Evolutionary conservation across 2,329 filamentous ascomycete species (phyloP).

Genomic region (Dothideomycetidae sp.): DNA sequence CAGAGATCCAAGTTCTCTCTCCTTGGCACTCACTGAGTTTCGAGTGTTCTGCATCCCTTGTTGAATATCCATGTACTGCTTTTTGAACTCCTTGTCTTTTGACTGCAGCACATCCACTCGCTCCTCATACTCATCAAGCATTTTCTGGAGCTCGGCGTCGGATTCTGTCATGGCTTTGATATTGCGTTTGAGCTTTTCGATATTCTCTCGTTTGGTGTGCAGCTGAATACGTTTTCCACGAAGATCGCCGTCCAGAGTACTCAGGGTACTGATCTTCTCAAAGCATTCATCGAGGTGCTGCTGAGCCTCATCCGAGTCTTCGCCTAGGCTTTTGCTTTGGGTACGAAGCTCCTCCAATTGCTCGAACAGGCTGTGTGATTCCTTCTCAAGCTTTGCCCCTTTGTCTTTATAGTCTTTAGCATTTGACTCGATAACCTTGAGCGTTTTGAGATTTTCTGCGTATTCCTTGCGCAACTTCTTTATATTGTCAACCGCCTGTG

Average conservation of each 20-base stretch:
- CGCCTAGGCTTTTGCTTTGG: constrained; percentile 18
- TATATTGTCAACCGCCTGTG: constrained; percentile 91
- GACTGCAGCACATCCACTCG: constrained; percentile 52
- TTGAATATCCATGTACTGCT: constrained; percentile 51
- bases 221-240: constrained; percentile 64
- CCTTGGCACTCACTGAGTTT: constrained; percentile 29
- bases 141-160: constrained; percentile 58
- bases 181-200: constrained; percentile 54
- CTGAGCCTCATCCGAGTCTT: constrained; percentile 22
- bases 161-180: constrained; percentile 66
- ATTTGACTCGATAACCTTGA: constrained; percentile 61
- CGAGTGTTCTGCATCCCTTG: constrained; percentile 35
- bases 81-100: constrained; percentile 43
- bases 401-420: constrained; percentile 75
- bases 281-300: constrained; percentile 50
- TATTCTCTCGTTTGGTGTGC: constrained; percentile 52
- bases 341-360: constrained; percentile 19
- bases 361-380: constrained; percentile 47
- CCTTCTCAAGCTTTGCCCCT: constrained; percentile 56
- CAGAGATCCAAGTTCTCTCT: constrained; percentile 56
- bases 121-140: constrained; percentile 64
- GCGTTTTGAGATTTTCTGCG: constrained; percentile 55
- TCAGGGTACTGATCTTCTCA: constrained; percentile 58
- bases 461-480: constrained; percentile 75
- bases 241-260: constrained; percentile 60